These are phyloP conservation scores for Alternaria sp. DNA, from an alignment of 2,329 filamentous ascomycete species.

Conservation along the genomic window DNA sequence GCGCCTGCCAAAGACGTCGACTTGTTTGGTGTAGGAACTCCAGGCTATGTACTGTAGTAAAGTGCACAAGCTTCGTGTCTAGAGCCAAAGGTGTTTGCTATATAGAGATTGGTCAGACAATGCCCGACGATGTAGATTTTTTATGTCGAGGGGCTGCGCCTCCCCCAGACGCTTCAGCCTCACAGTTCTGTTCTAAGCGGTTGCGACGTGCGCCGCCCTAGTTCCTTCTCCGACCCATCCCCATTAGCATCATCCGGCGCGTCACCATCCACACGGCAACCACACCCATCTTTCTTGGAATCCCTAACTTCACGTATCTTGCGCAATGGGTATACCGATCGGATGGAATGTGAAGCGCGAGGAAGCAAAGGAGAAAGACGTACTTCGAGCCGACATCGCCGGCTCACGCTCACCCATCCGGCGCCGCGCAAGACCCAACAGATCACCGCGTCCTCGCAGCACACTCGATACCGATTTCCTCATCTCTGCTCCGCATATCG, in stretches of 20 bases:
- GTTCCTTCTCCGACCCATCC: slow-evolving; percentile 27
- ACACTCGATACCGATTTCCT: slow-evolving; percentile 30
- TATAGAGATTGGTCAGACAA: neutral
- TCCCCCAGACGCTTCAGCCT: slow-evolving; percentile 30
- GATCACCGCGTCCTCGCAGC: slow-evolving; percentile 30
- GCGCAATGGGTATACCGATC: slow-evolving; percentile 61
- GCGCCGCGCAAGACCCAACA: slow-evolving; percentile 52
- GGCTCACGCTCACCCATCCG: slow-evolving; percentile 67
- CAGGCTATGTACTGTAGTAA: neutral
- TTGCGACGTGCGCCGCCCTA: slow-evolving; percentile 19
- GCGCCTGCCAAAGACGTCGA: slow-evolving; percentile 17
- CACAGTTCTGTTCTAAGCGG: slow-evolving; percentile 22
- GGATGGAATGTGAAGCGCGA: slow-evolving; percentile 59
- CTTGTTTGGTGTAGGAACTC: slow-evolving; percentile 15
- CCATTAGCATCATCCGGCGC: slow-evolving; percentile 25
- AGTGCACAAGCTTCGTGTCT: neutral
- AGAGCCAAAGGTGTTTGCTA: neutral
- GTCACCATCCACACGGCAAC: slow-evolving; percentile 32
- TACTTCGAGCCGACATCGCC: slow-evolving; percentile 61
- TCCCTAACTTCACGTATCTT: slow-evolving; percentile 24
- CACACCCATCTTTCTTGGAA: slow-evolving; percentile 14
- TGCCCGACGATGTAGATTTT: too few species aligned
- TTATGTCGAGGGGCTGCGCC: slow-evolving; percentile 15
- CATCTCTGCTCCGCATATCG: slow-evolving; percentile 17
- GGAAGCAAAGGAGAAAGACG: slow-evolving; percentile 52